Base-by-base conservation (phyloP, 2,329 filamentous ascomycete species). In the Ceratocystis eucalypticola region DNA sequence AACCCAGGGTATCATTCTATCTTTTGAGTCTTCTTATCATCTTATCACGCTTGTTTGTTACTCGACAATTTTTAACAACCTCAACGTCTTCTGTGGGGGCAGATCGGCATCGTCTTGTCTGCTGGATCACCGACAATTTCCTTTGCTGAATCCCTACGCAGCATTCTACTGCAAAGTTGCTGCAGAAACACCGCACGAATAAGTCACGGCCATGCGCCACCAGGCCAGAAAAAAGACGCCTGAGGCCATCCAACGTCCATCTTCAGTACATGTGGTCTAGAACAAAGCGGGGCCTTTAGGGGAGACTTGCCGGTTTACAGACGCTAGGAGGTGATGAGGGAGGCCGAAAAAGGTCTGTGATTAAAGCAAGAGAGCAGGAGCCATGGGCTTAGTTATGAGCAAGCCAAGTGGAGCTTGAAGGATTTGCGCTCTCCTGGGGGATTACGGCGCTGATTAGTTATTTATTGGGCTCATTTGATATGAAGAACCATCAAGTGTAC, bases 181-280 rank as follows among this genome's bases (percentile, higher is more conserved):
- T 15, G 10, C 37, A 41, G 37, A 41, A 41, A 41, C 12, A 41
- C 37, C 37, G 37, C 37, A 41, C 37, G 37, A 41, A 5, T 15
- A 41, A 41, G 37, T 41, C 37, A 41, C 12, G 12, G 37, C 10
- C 37, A 41, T 53, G 46, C 17, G 46, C 17, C 46, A 22, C 20
- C 4, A 12, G 22, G 3, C 48, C 30, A 62, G 41, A 17, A 44
- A 64, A 37, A n/a, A n/a, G 20, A 46, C 62, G 30, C 30, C 46
- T 59, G 22, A 41, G 30, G 64, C 41, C n/a, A 37, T 55, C 12
- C 41, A 33, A 48, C 10, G 55, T 30, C 17, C 20, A 25, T 30
- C 12, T 64, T 33, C 28, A 50, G 45, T 28, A 10, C 55, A 7
- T n/a, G 15, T 37, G 55, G 64, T 65, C 64, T 65, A 65, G 64